Evolutionary conservation across 2,329 filamentous ascomycete genomes (phyloP).

Genomic region (Alternaria viburni): DNA sequence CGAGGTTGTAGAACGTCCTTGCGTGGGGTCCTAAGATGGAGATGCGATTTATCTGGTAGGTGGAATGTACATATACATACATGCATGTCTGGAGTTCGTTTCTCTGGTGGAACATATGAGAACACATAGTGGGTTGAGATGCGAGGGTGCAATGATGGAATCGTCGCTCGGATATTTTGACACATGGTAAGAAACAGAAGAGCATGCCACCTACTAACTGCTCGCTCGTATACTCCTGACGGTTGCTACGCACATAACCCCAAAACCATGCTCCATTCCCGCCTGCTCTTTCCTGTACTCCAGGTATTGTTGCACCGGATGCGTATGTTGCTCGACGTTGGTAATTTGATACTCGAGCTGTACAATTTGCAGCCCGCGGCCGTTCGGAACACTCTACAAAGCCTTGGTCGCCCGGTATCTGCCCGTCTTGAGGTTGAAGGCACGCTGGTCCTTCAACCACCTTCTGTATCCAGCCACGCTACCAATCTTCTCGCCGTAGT

Average conservation of each 20-base stretch:
- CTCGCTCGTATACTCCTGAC: background rate
- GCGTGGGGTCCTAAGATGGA: background rate
- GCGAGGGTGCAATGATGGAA: background rate
- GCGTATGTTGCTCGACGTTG: background rate
- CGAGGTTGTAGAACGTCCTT: background rate
- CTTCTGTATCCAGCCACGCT: slow-evolving; percentile 89
- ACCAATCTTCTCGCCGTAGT: slow-evolving; percentile 98
- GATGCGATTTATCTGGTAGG: background rate
- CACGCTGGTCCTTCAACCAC: slow-evolving; percentile 97
- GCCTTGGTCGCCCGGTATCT: slow-evolving; percentile 54
- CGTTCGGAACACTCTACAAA: background rate
- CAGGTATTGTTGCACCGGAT: background rate
- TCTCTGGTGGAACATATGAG: background rate
- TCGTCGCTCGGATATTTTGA: background rate
- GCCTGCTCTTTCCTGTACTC: background rate
- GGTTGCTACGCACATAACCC: background rate
- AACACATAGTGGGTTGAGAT: background rate
- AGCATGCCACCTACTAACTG: background rate
- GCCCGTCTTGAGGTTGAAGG: slow-evolving; percentile 83
- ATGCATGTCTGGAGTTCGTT: background rate
- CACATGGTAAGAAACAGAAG: background rate
- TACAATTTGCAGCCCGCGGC: background rate
- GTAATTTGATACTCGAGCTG: background rate
- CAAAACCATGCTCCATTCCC: background rate
- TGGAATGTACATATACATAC: background rate